These are phyloP conservation scores for Neurospora sp. DNA, from an alignment of 495 filamentous ascomycete species.

Conservation along the genomic window DNA sequence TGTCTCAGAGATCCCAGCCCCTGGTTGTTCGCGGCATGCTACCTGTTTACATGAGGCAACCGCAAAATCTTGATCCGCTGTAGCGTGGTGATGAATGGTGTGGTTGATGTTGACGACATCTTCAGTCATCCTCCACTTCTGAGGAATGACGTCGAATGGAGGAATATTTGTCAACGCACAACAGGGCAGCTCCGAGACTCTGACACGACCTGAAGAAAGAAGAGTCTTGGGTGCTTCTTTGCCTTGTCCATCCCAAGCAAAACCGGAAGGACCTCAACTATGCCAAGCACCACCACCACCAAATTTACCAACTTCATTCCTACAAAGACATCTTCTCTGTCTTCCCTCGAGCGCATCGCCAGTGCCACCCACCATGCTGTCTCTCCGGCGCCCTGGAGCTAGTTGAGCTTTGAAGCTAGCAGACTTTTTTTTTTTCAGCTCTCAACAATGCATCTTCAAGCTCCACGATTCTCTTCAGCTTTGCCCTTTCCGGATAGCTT, in stretches of 20 bases:
- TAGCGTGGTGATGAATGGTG: not conserved
- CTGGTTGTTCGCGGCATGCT: not conserved
- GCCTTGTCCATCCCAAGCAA: not conserved
- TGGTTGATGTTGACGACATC: not conserved
- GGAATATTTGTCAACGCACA: not conserved
- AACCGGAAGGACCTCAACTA: too few species aligned
- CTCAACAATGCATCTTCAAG: not conserved
- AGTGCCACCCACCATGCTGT: not conserved
- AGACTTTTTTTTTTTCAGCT: not conserved
- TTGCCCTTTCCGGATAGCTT: not conserved
- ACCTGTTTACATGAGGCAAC: not conserved
- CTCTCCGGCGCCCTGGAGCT: not conserved
- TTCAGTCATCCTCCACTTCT: not conserved
- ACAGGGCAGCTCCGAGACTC: not conserved
- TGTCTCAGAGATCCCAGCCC: not conserved
- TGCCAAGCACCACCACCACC: not conserved
- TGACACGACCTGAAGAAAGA: not conserved
- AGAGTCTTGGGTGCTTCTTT: not conserved
- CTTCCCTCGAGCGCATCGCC: not conserved
- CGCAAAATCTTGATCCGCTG: too few species aligned
- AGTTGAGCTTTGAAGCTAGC: not conserved
- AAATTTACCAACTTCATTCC: not conserved
- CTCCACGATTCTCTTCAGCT: not conserved
- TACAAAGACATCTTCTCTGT: not conserved
- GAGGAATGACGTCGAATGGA: not conserved